phyloP scores from a whole-genome alignment of 345 rosid genomes.

The Aquilaria sinensis region DNA sequence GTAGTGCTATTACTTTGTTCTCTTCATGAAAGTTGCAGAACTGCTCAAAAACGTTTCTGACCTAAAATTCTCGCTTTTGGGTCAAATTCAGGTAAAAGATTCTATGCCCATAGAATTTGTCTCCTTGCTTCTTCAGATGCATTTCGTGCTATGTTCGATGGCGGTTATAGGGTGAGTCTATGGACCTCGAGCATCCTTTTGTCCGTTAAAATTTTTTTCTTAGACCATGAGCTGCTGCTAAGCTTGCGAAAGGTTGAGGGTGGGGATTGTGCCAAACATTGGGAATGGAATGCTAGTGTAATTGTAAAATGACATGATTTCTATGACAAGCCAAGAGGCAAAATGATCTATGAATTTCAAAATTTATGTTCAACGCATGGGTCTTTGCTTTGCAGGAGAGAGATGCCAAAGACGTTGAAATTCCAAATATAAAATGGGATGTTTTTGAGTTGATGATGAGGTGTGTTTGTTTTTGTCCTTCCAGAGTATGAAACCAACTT shows the following conservation, averaged over 20 bases:
- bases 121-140: slow-evolving; percentile 78
- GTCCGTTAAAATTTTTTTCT: neutral
- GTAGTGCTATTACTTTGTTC: neutral
- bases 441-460: slow-evolving; percentile 80
- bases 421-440: slow-evolving; percentile 73
- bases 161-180: slow-evolving; percentile 56
- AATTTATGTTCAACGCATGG: neutral
- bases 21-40: neutral
- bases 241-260: too few species aligned
- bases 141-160: slow-evolving; percentile 83
- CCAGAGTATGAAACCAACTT: neutral
- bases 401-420: slow-evolving; percentile 62
- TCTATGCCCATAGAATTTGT: slow-evolving; percentile 69
- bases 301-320: neutral
- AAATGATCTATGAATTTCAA: neutral
- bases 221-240: neutral
- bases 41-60: neutral
- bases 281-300: neutral
- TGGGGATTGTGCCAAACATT: neutral
- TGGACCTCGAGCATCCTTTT: neutral
- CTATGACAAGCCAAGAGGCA: neutral
- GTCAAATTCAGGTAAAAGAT: slow-evolving; percentile 38
- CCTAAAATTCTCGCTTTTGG: too few species aligned
- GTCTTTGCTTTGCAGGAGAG: slow-evolving; percentile 42
- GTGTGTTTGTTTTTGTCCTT: slow-evolving; percentile 16